Base-by-base conservation (phyloP, 768 basidiomycete genomes). In the Mycena maculata region DNA sequence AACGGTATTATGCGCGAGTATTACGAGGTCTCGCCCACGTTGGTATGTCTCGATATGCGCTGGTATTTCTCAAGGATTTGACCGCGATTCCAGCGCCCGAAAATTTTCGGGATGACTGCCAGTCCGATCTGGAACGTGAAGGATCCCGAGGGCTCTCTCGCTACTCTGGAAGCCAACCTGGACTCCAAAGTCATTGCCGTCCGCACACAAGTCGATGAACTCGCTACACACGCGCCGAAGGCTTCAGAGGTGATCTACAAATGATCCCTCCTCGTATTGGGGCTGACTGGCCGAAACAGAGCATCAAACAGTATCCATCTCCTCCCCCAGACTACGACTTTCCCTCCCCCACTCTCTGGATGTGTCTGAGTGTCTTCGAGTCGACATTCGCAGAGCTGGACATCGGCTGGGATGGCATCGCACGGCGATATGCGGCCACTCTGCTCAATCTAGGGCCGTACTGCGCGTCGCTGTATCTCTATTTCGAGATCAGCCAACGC, bases 31-130 rank as follows among this genome's bases (percentile, higher is more conserved):
- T 70, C 83, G 27, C 61, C 82, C 79, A 42, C 72, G 44, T 28
- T 54, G 55, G 68, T 66, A 25, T 15, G 72, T 59, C 18, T 18
- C 10, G 2, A 38, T 33, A 10, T 36, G 31, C 38, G 10, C n/a
- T 18, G 16, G n/a, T 31, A 4, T 16, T 39, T 11, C 18, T 54
- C 27, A 8, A 10, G n/a, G 3, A 61, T 44, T 31, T 44, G 5
- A 45, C 33, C 22, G 49, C 39, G 27, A 27, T n/a, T 53, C 1
- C 72, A 80, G 22, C 83, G 91, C n/a, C 92, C 93, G 12, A 94
- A 92, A 75, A 83, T 97, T n/a, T 93, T 96, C 66, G 95, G 95
- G 4, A 92, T 97, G 90, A 96, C 95, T 0, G 95, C 95, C 0
- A 95, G 93, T 20, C 95, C 95, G 0, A 88, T 95, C 27, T 94